Base-by-base conservation (phyloP, 2,329 filamentous ascomycete species). In the Aspergillus neotritici region DNA sequence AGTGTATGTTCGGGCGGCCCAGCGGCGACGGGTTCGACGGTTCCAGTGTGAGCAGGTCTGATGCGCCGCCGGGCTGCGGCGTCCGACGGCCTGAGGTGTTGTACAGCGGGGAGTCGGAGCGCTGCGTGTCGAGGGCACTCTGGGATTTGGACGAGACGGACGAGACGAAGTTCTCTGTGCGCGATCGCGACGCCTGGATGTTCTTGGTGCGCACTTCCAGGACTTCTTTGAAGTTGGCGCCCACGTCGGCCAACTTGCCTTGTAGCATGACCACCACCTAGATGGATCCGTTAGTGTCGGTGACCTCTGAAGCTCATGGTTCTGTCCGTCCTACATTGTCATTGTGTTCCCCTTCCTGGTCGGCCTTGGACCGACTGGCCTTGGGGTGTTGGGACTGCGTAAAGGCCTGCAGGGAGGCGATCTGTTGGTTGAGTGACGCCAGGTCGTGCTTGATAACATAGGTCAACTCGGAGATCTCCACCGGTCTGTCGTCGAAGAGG, bases 391-490 rank as follows among this genome's bases (percentile, higher is more conserved):
- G 84, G 46, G 86, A 79, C 41, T 83, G 79, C 11, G 88, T 84
- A 35, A 96, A 76, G 5, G 77, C 71, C 62, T 94, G 87, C n/a
- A 98, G 74, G 8, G 77, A 75, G 35, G 86, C 85, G 56, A 97
- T 97, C 62, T 94, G 86, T 54, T 88, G 82, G 68, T 96, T 97
- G 45, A 87, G 67, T 4, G 77, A 82, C 1, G 88, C 87, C 40
- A 97, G 79, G 61, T 97, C 91, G 74, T 97, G 91, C 72, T 97
- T 97, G 75, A 97, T 96, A 62, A 97, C 86, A 61, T 90, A 96
- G 6, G 90, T 96, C 65, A 96, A 80, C 68, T 97, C 89, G 66
- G 93, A 93, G 66, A 97, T 96, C 69, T 98, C 93, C 43, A 96
- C 87, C 0, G 93, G 89, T 63, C 87, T 82, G 71, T 98, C 93